Evolutionary conservation across 176 grass and related monocot species (phyloP).

Genomic region (Oryza meyeriana): DNA sequence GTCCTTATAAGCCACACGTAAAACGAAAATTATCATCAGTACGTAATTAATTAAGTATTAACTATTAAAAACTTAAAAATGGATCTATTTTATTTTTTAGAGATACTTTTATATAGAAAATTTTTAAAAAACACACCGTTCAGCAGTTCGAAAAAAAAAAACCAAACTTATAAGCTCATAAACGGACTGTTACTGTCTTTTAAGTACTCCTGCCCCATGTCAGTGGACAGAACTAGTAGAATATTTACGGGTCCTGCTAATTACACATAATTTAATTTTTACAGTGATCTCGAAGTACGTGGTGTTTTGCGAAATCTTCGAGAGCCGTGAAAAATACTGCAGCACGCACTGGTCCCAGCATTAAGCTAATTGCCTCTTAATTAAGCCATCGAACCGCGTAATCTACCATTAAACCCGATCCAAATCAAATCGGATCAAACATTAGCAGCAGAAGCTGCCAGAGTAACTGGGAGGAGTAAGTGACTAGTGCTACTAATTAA

Average conservation of each 20-base stretch:
- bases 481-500: neutral
- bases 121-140: too few species aligned
- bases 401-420: conserved; percentile 34
- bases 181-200: too few species aligned
- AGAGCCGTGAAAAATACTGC: conserved; percentile 22
- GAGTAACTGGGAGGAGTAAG: neutral
- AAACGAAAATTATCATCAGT: too few species aligned
- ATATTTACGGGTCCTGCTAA: neutral
- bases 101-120: too few species aligned
- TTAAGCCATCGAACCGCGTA: conserved; percentile 44
- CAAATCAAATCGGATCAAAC: conserved; percentile 41
- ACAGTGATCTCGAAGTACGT: conserved; percentile 31
- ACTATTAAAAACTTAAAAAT: too few species aligned
- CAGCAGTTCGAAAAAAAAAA: too few species aligned
- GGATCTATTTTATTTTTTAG: too few species aligned
- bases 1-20: too few species aligned
- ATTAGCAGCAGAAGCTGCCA: neutral
- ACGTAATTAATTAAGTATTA: too few species aligned
- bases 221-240: neutral
- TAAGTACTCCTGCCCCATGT: neutral
- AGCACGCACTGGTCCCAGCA: conserved; percentile 22
- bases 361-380: conserved; percentile 12
- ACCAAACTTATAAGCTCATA: too few species aligned
- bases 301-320: conserved; percentile 21
- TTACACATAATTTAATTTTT: neutral